Conservation (phyloP, 176 grass and related monocot species). For the Luzula sylvatica region DNA sequence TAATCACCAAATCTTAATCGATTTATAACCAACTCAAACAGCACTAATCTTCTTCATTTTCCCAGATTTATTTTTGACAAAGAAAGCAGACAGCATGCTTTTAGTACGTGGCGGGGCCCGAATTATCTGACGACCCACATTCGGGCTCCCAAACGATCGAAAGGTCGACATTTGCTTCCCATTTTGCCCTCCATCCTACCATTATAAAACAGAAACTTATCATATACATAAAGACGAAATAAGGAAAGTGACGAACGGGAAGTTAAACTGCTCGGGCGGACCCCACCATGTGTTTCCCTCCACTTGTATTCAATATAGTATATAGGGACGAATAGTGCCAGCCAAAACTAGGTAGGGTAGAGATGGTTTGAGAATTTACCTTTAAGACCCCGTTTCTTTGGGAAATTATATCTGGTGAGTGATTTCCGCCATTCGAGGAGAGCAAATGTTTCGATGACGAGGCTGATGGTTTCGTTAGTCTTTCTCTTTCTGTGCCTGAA, state of each 20-base stretch:
- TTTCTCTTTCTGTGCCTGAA: constrained; percentile 21
- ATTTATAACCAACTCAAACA: constrained; percentile 16
- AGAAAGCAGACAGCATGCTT: constrained; percentile 72
- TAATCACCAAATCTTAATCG: background rate
- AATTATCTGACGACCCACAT: constrained; percentile 47
- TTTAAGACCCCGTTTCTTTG: constrained; percentile 1
- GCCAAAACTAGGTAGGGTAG: too few relatives aligned
- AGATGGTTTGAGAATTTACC: constrained; percentile 7
- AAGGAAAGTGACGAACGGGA: background rate
- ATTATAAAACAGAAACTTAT: constrained; percentile 27
- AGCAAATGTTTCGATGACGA: constrained; percentile 2
- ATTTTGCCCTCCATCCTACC: constrained; percentile 37
- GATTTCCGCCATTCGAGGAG: constrained; percentile 6
- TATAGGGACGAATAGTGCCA: background rate
- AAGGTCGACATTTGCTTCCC: constrained; percentile 40
- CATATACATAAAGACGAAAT: background rate
- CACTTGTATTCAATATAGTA: background rate
- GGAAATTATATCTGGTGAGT: constrained; percentile 10
- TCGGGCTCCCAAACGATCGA: constrained; percentile 54
- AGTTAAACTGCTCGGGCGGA: background rate
- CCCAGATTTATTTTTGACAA: constrained; percentile 58
- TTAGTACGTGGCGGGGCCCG: constrained; percentile 53
- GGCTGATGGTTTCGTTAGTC: background rate
- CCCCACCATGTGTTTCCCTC: background rate
- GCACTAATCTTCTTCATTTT: constrained; percentile 61